A percentile compares a stretch with the other conserved stretches of the same genome.
Conservation (phyloP, 2,329 filamentous ascomycete species). For the Botrytis pseudocinerea region DNA sequence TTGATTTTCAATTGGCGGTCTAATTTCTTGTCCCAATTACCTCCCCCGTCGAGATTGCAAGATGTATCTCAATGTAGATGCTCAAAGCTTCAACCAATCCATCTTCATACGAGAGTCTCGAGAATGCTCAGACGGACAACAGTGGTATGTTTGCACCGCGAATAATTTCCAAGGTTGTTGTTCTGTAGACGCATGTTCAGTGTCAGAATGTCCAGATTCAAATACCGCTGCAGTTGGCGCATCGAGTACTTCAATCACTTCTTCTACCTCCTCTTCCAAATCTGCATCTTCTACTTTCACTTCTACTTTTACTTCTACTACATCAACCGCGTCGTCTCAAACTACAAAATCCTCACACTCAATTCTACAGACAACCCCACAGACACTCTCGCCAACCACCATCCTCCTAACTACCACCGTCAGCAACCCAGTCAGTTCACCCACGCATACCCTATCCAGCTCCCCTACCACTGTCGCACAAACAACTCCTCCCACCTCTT, state of each 20-base stretch:
- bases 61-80: conserved; percentile 18
- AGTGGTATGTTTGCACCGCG: conserved; percentile 16
- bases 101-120: conserved; percentile 17
- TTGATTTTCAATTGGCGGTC: not conserved
- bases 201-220: conserved; percentile 17
- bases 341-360: not conserved
- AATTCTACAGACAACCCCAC: conserved; percentile 8
- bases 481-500: not conserved
- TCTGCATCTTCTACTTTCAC: not conserved
- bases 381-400: not conserved
- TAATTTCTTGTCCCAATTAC: not conserved
- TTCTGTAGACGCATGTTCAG: conserved; percentile 22
- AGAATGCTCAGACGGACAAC: conserved; percentile 7
- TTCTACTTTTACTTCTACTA: not conserved
- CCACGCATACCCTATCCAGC: not conserved
- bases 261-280: not conserved
- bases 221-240: conserved; percentile 12
- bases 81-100: not conserved
- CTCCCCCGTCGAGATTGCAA: not conserved
- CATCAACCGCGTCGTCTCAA: not conserved
- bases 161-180: conserved; percentile 18
- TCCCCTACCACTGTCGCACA: not conserved
- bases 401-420: not conserved
- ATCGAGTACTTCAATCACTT: not conserved
- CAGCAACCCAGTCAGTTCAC: not conserved